Conservation (phyloP, 2,329 filamentous ascomycete species). For the Ilyonectria destructans region DNA sequence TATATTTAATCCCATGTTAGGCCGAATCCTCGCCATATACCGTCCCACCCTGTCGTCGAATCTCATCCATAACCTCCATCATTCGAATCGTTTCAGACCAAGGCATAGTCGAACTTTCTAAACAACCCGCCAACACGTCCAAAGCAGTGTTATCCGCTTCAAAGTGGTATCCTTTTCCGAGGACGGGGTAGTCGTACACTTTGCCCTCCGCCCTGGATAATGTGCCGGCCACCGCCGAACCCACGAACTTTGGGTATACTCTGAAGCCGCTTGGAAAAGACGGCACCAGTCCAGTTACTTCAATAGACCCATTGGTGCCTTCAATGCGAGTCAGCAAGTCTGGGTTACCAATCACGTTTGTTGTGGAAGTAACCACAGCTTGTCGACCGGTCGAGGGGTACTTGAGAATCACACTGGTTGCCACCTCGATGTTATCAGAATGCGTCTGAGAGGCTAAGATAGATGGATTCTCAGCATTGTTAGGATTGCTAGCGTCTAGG, state of each 20-base stretch:
- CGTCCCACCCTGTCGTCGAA: slow-evolving; percentile 4
- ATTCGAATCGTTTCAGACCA: slow-evolving; percentile 3
- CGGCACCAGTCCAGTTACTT: slow-evolving; percentile 54
- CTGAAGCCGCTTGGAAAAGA: slow-evolving; percentile 57
- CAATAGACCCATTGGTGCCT: slow-evolving; percentile 57
- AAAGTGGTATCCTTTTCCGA: slow-evolving; percentile 4
- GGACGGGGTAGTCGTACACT: neutral
- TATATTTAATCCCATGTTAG: neutral
- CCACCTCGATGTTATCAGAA: slow-evolving; percentile 53
- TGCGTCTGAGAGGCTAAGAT: slow-evolving; percentile 57
- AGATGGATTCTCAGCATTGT: slow-evolving; percentile 51
- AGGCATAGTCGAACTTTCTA: slow-evolving; percentile 12
- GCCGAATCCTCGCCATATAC: neutral
- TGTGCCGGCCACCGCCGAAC: neutral
- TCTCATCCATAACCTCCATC: slow-evolving; percentile 14
- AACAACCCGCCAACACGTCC: slow-evolving; percentile 1
- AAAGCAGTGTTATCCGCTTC: slow-evolving; percentile 8
- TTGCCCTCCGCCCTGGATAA: neutral
- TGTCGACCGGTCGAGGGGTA: slow-evolving; percentile 57
- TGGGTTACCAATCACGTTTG: slow-evolving; percentile 43
- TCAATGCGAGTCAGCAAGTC: slow-evolving; percentile 58
- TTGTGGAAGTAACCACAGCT: slow-evolving; percentile 60
- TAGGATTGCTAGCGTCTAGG: slow-evolving; percentile 51
- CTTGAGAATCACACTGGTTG: slow-evolving; percentile 57
- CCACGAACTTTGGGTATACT: slow-evolving; percentile 47